Base-by-base conservation (phyloP, 2,329 filamentous ascomycete genomes). In the Lecanicillium sp. region DNA sequence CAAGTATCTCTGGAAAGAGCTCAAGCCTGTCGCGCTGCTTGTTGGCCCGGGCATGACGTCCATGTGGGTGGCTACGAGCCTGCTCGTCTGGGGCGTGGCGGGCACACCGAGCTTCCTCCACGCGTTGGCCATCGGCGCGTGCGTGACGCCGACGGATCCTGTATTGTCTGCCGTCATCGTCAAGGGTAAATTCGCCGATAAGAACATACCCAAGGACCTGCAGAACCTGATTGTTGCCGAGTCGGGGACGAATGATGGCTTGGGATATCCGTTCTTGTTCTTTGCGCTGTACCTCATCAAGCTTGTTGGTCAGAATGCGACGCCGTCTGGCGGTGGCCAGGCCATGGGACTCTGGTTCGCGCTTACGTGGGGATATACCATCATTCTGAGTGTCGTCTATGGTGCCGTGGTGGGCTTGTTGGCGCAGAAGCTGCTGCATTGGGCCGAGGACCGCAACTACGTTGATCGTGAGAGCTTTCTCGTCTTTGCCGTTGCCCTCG, bases 121-220 rank as follows among this genome's bases (percentile, higher is more conserved):
- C 48, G 84, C 89, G 0, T 68, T 95, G 9, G 83, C 80, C 13
- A 68, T 94, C 9, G 88, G 80, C 1, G 84, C 88, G 1, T 94
- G 88, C 52, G 79, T 95, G n/a, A 92, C 89, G 3, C 89, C 88
- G 0, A 95, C 89, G 0, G 89, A 95, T 51, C 89, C 89, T 0
- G 79, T 95, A 2, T 60, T 95, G 28, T 90, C 84, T 13, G 90
- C 92, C 46, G 84, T 84, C 3, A 94, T 95, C 41, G 86, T 95
- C 33, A 95, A 95, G 64, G 88, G 88, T 22, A 89, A 85, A 51
- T 95, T 94, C 54, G 89, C 89, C 1, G 88, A 95, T 52, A 83
- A 88, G 51, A 92, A 95, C 55, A 81, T 95, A 14, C 87, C 89
- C 0, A 80, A 79, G 41, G 75, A 81, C 19, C 65, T 95, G 35